Evolutionary conservation across 495 filamentous ascomycete species (phyloP).

Genomic region (Bathelium albidoporum): DNA sequence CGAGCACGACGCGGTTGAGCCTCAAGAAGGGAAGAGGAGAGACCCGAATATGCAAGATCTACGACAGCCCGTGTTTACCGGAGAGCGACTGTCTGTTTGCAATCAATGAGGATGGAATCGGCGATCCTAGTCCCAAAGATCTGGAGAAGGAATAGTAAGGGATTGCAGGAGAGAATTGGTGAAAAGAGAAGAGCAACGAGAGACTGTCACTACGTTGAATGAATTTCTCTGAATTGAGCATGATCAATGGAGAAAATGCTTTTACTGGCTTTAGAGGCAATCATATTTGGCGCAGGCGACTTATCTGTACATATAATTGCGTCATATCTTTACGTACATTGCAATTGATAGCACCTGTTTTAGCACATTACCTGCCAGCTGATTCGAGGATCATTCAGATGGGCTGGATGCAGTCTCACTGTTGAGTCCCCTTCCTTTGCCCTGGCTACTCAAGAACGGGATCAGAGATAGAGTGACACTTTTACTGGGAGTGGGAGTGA

Average conservation of each 20-base stretch:
- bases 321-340: no score
- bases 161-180: background rate
- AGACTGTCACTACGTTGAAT: background rate
- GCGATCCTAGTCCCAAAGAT: slow-evolving; percentile 91
- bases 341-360: no score
- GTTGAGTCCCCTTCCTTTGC: no score
- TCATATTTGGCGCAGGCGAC: background rate
- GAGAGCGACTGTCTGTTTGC: slow-evolving; percentile 96
- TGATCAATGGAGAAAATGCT: background rate
- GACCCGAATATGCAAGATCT: slow-evolving; percentile 96
- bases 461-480: no score
- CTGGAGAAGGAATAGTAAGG: slow-evolving; percentile 58
- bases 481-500: no score
- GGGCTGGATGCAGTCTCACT: no score
- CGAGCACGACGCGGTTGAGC: slow-evolving; percentile 80
- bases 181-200: background rate
- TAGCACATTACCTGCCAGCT: no score
- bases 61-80: slow-evolving; percentile 92
- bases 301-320: background rate
- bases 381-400: no score
- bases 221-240: background rate
- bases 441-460: no score
- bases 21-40: slow-evolving; percentile 92
- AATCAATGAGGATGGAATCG: slow-evolving; percentile 93
- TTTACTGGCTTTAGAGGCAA: background rate